Evolutionary conservation across 306 rosid species (phyloP).

Genomic region (Hippophae tibetana): DNA sequence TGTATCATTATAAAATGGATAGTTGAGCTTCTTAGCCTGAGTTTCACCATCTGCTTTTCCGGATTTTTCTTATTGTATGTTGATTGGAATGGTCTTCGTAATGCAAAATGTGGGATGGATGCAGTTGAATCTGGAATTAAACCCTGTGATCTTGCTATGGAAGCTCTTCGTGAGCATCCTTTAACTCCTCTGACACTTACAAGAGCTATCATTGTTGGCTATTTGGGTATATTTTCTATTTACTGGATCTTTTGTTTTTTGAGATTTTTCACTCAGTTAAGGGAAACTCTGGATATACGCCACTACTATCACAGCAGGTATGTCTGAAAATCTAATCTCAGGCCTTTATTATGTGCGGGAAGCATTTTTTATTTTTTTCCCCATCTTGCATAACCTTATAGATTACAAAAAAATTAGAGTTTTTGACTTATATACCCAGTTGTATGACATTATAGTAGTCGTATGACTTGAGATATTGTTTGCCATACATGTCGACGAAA

Average conservation of each 20-base stretch:
- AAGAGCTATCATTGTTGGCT: slow-evolving; percentile 73
- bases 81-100: slow-evolving; percentile 93
- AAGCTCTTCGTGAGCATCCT: slow-evolving; percentile 79
- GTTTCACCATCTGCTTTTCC: slow-evolving; percentile 78
- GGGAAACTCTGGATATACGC: slow-evolving; percentile 58
- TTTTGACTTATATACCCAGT: too few relatives aligned
- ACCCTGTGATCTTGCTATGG: slow-evolving; percentile 88
- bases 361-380: too few relatives aligned
- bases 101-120: slow-evolving; percentile 94
- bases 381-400: too few relatives aligned
- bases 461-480: too few relatives aligned
- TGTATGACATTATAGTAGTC: too few relatives aligned
- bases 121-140: slow-evolving; percentile 85
- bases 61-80: slow-evolving; percentile 73
- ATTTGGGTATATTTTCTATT: slow-evolving; percentile 74
- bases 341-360: background rate
- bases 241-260: slow-evolving; percentile 88
- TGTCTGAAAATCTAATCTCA: slow-evolving; percentile 6
- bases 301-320: slow-evolving; percentile 74
- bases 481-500: too few relatives aligned
- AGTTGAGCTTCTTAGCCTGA: slow-evolving; percentile 80
- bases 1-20: slow-evolving; percentile 83
- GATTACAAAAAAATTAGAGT: too few relatives aligned
- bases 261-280: slow-evolving; percentile 80
- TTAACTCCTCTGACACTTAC: slow-evolving; percentile 64